phyloP scores from a whole-genome alignment of 495 filamentous ascomycete genomes.

The Cudoniella acicularis region DNA sequence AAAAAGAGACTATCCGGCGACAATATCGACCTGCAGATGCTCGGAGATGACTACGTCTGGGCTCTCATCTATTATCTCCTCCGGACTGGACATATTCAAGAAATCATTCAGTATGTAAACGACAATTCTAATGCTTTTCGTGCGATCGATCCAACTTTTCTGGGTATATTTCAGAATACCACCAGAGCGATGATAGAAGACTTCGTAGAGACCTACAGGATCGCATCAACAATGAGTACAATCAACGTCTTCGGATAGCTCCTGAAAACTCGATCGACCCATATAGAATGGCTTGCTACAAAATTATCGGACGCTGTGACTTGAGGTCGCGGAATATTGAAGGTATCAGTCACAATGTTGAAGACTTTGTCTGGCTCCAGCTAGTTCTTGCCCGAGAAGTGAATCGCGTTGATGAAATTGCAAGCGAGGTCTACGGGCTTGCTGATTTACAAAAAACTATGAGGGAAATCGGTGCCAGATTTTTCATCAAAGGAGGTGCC shows the following conservation, averaged over 20 bases:
- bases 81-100: slow-evolving; percentile 74
- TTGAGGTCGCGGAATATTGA: slow-evolving; percentile 75
- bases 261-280: slow-evolving; percentile 88
- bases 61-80: slow-evolving; percentile 91
- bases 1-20: slow-evolving; percentile 79
- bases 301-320: slow-evolving; percentile 93
- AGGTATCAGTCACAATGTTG: slow-evolving; percentile 72
- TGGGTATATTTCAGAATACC: slow-evolving; percentile 81
- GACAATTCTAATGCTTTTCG: slow-evolving; percentile 73
- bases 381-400: slow-evolving; percentile 87
- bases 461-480: slow-evolving; percentile 79
- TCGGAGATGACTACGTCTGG: slow-evolving; percentile 86
- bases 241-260: slow-evolving; percentile 74
- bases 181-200: slow-evolving; percentile 63
- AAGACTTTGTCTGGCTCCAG: slow-evolving; percentile 98
- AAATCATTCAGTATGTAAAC: slow-evolving; percentile 83
- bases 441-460: slow-evolving; percentile 82
- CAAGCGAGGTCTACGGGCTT: slow-evolving; percentile 84
- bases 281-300: slow-evolving; percentile 96
- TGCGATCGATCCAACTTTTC: slow-evolving; percentile 87
- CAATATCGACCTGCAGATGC: slow-evolving; percentile 64
- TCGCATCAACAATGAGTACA: slow-evolving; percentile 84
- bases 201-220: slow-evolving; percentile 74
- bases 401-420: slow-evolving; percentile 75
- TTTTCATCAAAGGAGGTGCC: slow-evolving; percentile 68